Evolutionary conservation across 2,329 filamentous ascomycete genomes (phyloP), one percentile per base, ranked within the genome.

Genomic region (Fusarium sp.): DNA sequence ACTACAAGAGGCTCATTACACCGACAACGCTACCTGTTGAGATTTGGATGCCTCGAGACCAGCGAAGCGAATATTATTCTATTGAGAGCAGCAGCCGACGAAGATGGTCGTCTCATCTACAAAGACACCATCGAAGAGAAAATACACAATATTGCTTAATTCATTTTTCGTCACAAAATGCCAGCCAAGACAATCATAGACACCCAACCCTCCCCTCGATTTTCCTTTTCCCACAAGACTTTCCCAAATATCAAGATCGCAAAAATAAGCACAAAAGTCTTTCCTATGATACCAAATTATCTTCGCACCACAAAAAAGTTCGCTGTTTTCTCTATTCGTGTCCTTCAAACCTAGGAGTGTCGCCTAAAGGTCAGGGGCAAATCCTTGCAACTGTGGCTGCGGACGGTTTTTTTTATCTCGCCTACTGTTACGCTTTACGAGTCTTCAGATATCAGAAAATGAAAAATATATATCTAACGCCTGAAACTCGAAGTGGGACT

Each of bases 251-350:
- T 42, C 41, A 24, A 42, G 41, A 10, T n/a, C 22, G 15, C 39
- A 15, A 42, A 8, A 41, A 9, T 1, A 6, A 42, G 1, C 22
- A 24, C 2, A 42, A n/a, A 42, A 42, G n/a, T 17, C 14, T 15
- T 42, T 15, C 14, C 0, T 18, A 4, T 14, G 22, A 20, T 45
- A 26, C 24, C 24, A 26, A 26, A 4, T 26, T 5, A 5, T 6
- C 18, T 26, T 14, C 17, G 0, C 12, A 11, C 1, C 39, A 20
- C 18, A 26, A 26, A 2, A 0, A 3, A 45, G 5, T 45, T 14
- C 18, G 8, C 8, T 26, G 12, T 20, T 45, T 45, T 18, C 17
- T 26, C n/a, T 45, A 20, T 20, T 26, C 11, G 5, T 20, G n/a
- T 13, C n/a, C n/a, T 44, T 45, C n/a, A 20, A 20, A 45, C 8